A percentile compares a stretch with the other conserved stretches of the same genome.
These are phyloP conservation scores for Apophysomyces elegans DNA, from an alignment of 371 early-diverging fungal genomes.

Conservation along the genomic window DNA sequence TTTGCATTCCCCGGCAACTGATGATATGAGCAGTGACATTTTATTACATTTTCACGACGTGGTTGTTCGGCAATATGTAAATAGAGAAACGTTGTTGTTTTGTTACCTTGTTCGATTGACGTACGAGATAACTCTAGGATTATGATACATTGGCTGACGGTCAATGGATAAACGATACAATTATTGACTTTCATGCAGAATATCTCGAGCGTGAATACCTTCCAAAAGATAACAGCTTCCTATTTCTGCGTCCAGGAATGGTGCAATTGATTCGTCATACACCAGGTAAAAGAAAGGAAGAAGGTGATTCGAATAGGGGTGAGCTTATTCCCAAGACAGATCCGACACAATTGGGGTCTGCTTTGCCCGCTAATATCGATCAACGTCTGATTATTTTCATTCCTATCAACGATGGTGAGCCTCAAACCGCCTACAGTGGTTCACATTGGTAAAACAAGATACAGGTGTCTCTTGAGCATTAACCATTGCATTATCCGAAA, in stretches of 20 bases:
- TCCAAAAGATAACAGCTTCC: slow-evolving; percentile 26
- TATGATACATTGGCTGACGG: slow-evolving; percentile 47
- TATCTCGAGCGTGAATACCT: slow-evolving; percentile 45
- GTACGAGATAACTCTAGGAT: slow-evolving; percentile 33
- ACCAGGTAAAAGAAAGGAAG: slow-evolving; percentile 28
- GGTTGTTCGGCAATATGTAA: slow-evolving; percentile 40
- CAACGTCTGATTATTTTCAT: slow-evolving; percentile 39
- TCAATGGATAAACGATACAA: slow-evolving; percentile 63
- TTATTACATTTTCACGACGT: slow-evolving; percentile 47
- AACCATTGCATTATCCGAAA: neutral
- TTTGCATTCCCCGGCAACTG: neutral
- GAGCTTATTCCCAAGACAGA: slow-evolving; percentile 18
- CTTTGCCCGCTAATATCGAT: slow-evolving; percentile 38
- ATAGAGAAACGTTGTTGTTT: neutral
- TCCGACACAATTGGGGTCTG: slow-evolving; percentile 31
- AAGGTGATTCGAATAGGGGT: neutral
- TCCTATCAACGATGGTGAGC: slow-evolving; percentile 54
- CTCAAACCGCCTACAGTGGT: slow-evolving; percentile 43
- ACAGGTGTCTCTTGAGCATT: neutral
- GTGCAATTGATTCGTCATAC: slow-evolving; percentile 43
- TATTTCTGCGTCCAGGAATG: slow-evolving; percentile 45
- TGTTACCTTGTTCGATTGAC: neutral
- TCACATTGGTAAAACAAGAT: slow-evolving; percentile 42
- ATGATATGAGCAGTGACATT: slow-evolving; percentile 13
- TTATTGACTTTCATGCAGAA: slow-evolving; percentile 60